Conservation (phyloP, 805 yeast genomes). For the Kluyveromyces aestuarii region DNA sequence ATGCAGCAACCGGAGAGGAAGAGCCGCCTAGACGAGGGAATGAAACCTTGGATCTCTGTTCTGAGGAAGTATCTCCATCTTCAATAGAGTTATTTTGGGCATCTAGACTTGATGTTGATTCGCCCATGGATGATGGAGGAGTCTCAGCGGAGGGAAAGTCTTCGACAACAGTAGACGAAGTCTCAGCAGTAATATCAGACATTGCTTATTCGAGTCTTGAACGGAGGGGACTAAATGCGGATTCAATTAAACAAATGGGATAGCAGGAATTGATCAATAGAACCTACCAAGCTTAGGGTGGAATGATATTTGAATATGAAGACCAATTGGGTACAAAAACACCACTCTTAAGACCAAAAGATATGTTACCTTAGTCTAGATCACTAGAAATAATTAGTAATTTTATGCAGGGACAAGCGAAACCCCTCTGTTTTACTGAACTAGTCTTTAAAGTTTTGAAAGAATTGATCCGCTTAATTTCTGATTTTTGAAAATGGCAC, state of each 20-base stretch:
- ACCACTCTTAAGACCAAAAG: not conserved
- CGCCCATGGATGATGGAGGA: slow-evolving; percentile 12
- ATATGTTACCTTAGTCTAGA: too few relatives aligned
- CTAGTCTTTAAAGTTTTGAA: not conserved
- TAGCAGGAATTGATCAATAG: not conserved
- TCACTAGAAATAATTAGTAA: too few relatives aligned
- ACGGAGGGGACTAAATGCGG: not conserved
- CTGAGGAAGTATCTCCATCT: not conserved
- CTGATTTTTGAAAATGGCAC: not conserved
- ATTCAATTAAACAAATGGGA: not conserved
- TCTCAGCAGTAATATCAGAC: slow-evolving; percentile 7
- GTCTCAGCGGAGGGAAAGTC: slow-evolving; percentile 9
- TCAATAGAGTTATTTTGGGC: not conserved
- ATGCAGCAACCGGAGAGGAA: not conserved
- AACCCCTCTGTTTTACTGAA: not conserved
- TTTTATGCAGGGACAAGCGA: not conserved
- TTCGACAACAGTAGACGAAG: slow-evolving; percentile 5
- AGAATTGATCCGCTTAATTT: not conserved
- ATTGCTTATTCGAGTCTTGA: not conserved
- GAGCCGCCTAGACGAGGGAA: slow-evolving; percentile 1
- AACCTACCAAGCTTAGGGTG: not conserved
- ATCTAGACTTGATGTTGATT: not conserved
- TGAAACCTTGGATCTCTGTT: not conserved
- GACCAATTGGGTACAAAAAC: not conserved
- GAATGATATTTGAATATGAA: not conserved